A percentile compares a stretch with the other conserved stretches of the same genome.
phyloP scores from a whole-genome alignment of 495 filamentous ascomycete genomes.

The Pseudevernia furfuracea region DNA sequence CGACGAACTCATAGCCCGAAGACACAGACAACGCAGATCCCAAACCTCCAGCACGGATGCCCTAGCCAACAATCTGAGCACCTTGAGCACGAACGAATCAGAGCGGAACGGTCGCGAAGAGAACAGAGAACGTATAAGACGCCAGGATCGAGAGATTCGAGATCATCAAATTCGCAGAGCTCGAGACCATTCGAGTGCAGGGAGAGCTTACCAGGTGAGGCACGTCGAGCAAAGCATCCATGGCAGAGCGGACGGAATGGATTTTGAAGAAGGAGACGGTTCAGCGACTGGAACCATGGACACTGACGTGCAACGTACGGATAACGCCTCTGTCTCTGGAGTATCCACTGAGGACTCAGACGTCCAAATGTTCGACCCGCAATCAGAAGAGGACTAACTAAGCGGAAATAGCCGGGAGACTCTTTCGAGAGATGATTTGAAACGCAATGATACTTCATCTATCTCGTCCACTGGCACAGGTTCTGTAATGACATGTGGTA shows the following conservation, averaged over 20 bases:
- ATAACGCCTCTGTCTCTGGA: too few relatives aligned
- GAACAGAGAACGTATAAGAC: not conserved
- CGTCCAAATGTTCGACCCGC: too few relatives aligned
- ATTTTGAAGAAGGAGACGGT: too few relatives aligned
- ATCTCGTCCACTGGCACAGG: not conserved
- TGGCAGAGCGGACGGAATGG: too few relatives aligned
- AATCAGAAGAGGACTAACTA: too few relatives aligned
- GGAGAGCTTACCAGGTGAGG: not conserved
- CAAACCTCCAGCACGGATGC: not conserved
- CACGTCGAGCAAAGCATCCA: not conserved
- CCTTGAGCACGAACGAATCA: not conserved
- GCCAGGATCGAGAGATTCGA: not conserved
- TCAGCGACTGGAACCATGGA: too few relatives aligned
- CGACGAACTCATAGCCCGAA: not conserved
- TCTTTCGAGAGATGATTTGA: not conserved
- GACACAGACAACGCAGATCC: not conserved
- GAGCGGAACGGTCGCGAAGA: not conserved
- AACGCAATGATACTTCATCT: not conserved
- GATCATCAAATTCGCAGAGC: too few relatives aligned
- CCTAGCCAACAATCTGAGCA: not conserved
- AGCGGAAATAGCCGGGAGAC: not conserved
- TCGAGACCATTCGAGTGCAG: not conserved
- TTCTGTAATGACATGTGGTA: not conserved
- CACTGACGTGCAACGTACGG: too few relatives aligned
- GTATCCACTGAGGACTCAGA: too few relatives aligned